Conservation (phyloP, 2,329 filamentous ascomycete genomes). For the Phyllosticta paracitricarpa region DNA sequence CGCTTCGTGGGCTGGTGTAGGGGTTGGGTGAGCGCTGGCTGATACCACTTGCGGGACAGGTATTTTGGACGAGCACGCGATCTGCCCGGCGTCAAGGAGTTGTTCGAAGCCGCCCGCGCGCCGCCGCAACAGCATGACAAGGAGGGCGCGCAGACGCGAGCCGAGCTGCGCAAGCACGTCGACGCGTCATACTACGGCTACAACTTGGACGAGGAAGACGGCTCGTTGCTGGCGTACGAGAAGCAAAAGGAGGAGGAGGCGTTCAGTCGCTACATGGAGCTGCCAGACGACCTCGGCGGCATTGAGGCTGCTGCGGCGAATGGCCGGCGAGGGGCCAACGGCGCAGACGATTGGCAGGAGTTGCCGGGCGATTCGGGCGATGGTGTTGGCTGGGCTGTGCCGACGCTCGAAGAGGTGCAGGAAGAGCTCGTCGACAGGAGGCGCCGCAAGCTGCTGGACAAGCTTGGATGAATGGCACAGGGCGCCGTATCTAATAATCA, state of each 20-base stretch:
- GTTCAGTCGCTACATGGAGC: constrained; percentile 53
- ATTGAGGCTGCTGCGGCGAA: not conserved
- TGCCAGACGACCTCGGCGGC: constrained; percentile 48
- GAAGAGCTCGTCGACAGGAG: constrained; percentile 82
- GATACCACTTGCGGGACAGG: constrained; percentile 2
- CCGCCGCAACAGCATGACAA: constrained; percentile 30
- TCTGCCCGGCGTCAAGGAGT: constrained; percentile 87
- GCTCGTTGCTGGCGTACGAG: constrained; percentile 70
- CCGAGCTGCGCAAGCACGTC: constrained; percentile 64
- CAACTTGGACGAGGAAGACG: constrained; percentile 84
- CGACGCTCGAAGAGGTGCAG: constrained; percentile 86
- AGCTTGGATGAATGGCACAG: constrained; percentile 41
- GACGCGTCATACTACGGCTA: constrained; percentile 96
- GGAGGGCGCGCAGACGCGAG: constrained; percentile 54
- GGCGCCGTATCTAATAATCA: not conserved
- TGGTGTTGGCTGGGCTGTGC: constrained; percentile 71
- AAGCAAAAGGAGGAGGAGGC: constrained; percentile 74
- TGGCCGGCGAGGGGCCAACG: constrained; percentile 15
- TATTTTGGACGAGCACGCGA: constrained; percentile 90
- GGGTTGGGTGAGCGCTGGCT: not conserved
- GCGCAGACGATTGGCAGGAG: constrained; percentile 56
- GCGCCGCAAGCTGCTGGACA: constrained; percentile 73
- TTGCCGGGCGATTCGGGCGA: constrained; percentile 82
- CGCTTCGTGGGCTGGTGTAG: not conserved
- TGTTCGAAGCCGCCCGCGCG: constrained; percentile 65